Percentiles rank a stretch among this genome's conserved stretches.
phyloP scores from a whole-genome alignment of 31 red algal species.

The Endocladia muricata region DNA sequence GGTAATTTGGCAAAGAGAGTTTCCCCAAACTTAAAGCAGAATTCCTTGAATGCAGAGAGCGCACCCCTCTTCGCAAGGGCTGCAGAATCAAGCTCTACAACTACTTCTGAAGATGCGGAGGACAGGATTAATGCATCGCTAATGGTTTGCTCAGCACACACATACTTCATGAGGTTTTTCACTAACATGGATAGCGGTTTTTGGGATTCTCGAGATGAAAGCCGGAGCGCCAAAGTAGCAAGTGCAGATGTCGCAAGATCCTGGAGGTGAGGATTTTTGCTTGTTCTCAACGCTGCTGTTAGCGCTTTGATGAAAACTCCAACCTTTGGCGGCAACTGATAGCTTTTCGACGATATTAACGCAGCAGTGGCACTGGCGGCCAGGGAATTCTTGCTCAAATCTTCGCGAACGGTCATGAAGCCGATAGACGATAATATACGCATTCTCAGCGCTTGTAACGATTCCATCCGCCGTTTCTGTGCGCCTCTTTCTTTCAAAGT shows the following conservation, averaged over 20 bases:
- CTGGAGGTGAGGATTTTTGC: constrained; percentile 56
- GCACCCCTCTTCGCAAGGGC: constrained; percentile 48
- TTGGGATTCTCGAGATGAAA: constrained; percentile 25
- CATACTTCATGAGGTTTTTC: constrained; percentile 82
- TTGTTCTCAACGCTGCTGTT: constrained; percentile 42
- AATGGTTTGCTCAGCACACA: constrained; percentile 36
- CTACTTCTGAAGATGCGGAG: constrained; percentile 15
- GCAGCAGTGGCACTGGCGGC: constrained; percentile 62
- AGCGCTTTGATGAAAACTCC: constrained; percentile 78
- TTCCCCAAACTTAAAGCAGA: constrained; percentile 58
- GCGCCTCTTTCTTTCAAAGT: constrained; percentile 14
- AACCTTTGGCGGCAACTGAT: constrained; percentile 62
- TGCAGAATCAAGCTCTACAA: constrained; percentile 11
- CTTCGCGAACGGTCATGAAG: constrained; percentile 36
- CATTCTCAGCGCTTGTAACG: constrained; percentile 60
- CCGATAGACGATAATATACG: constrained; percentile 67
- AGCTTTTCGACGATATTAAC: constrained; percentile 22
- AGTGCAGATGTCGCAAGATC: constrained; percentile 39
- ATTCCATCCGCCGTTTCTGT: constrained; percentile 53
- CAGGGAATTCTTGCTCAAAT: constrained; percentile 24
- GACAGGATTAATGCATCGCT: constrained; percentile 27
- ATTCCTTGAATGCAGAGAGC: constrained; percentile 25
- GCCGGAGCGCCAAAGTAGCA: constrained; percentile 50
- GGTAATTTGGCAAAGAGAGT: constrained; percentile 61
- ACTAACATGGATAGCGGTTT: constrained; percentile 61